Conservation (phyloP, 768 basidiomycete species). For the Termitomyces bulborhizus region DNA sequence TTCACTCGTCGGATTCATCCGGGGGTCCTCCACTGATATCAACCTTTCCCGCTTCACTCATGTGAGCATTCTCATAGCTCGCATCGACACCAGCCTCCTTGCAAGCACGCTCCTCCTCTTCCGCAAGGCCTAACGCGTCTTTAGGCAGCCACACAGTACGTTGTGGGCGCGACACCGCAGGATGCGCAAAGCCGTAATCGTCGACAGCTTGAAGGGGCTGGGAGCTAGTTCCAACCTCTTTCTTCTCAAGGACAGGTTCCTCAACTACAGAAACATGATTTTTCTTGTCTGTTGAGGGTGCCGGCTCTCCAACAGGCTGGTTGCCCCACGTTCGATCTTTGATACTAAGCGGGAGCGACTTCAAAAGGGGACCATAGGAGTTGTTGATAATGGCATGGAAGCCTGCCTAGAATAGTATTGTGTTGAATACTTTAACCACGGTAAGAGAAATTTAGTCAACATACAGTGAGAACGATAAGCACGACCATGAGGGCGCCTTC, state of each 20-base stretch:
- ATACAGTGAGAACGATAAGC: slow-evolving; percentile 76
- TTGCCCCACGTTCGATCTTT: slow-evolving; percentile 58
- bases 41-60: slow-evolving; percentile 60
- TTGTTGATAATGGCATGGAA: slow-evolving; percentile 70
- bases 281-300: neutral
- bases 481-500: slow-evolving; percentile 84
- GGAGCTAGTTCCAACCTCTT: slow-evolving; percentile 5
- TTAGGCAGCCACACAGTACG: slow-evolving; percentile 80
- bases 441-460: slow-evolving; percentile 16
- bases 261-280: neutral
- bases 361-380: slow-evolving; percentile 75
- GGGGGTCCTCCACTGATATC: slow-evolving; percentile 39
- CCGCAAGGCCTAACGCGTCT: slow-evolving; percentile 60
- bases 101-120: slow-evolving; percentile 57
- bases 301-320: neutral
- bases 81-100: slow-evolving; percentile 44
- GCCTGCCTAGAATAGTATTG: slow-evolving; percentile 38
- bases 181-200: slow-evolving; percentile 80
- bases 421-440: no score
- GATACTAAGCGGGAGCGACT: slow-evolving; percentile 71
- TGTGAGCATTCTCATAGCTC: slow-evolving; percentile 40
- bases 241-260: neutral
- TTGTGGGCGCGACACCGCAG: slow-evolving; percentile 70
- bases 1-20: slow-evolving; percentile 10
- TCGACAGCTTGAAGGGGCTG: slow-evolving; percentile 16